Evolutionary conservation across 257 asterid genomes (phyloP).

Genomic region (Cordia subcordata): DNA sequence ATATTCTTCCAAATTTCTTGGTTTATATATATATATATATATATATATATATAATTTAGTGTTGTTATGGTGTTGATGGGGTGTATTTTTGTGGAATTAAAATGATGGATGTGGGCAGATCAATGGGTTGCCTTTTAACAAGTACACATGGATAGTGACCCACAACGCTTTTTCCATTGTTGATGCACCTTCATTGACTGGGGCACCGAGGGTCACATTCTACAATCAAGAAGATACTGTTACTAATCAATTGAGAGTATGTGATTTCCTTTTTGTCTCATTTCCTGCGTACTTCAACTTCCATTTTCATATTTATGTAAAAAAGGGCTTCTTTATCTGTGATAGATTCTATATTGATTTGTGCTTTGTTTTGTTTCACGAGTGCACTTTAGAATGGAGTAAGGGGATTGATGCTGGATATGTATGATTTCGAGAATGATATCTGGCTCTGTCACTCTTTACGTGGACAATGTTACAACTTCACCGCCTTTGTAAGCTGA

Average conservation of each 20-base stretch:
- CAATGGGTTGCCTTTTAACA: conserved; percentile 86
- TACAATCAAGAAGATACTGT: conserved; percentile 93
- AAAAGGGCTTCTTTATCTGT: conserved; percentile 6
- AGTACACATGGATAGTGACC: conserved; percentile 91
- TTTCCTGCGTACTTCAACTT: background rate
- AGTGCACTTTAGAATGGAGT: conserved; percentile 76
- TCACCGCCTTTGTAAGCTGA: conserved; percentile 81
- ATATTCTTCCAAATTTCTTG: background rate
- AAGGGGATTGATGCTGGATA: conserved; percentile 97
- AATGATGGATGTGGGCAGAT: conserved; percentile 30
- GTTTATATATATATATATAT: no score
- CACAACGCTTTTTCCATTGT: conserved; percentile 91
- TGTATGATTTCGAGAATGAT: conserved; percentile 94
- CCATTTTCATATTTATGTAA: background rate
- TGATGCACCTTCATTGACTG: conserved; percentile 73
- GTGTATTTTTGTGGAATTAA: background rate
- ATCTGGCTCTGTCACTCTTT: conserved; percentile 98
- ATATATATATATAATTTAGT: no score
- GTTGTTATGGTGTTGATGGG: conserved; percentile 3
- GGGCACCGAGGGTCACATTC: conserved; percentile 79
- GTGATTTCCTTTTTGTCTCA: conserved; percentile 10
- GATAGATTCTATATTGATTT: conserved; percentile 12
- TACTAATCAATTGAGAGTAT: conserved; percentile 82
- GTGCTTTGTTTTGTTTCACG: background rate
- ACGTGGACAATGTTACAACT: conserved; percentile 89